A percentile compares a stretch with the other conserved stretches of the same genome.
These are phyloP conservation scores for Monosporascus ibericus DNA, from an alignment of 2,329 filamentous ascomycete genomes.

Conservation along the genomic window DNA sequence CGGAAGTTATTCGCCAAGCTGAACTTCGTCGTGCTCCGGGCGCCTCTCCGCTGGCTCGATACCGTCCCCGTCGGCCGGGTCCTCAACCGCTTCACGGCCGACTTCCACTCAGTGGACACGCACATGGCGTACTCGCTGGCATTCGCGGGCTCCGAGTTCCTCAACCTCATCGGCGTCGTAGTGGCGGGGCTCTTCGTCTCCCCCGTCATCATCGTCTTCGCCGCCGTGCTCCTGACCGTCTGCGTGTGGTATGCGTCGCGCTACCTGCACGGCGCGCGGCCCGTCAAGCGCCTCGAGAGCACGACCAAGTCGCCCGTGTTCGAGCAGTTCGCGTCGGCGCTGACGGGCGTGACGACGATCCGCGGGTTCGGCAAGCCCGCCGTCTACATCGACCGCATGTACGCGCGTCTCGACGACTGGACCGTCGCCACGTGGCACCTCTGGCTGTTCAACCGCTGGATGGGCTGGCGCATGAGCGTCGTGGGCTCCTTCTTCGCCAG, in stretches of 20 bases:
- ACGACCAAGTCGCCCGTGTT: constrained; percentile 74
- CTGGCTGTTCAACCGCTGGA: constrained; percentile 72
- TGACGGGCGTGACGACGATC: constrained; percentile 69
- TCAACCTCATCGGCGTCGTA: constrained; percentile 60
- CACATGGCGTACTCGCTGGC: constrained; percentile 57
- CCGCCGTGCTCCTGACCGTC: constrained; percentile 49
- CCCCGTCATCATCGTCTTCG: constrained; percentile 57
- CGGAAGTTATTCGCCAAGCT: constrained; percentile 60
- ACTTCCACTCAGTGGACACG: constrained; percentile 70
- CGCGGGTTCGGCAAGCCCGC: constrained; percentile 66
- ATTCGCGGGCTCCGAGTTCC: constrained; percentile 51
- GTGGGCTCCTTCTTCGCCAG: constrained; percentile 65
- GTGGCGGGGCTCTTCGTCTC: constrained; percentile 64
- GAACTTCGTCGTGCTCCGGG: constrained; percentile 60
- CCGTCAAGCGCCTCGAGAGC: constrained; percentile 72
- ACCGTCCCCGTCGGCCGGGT: constrained; percentile 72
- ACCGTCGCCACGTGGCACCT: constrained; percentile 59
- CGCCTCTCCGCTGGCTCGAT: constrained; percentile 74
- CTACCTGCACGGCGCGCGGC: constrained; percentile 66
- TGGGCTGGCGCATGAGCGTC: constrained; percentile 65
- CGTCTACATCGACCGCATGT: constrained; percentile 65
- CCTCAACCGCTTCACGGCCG: constrained; percentile 71
- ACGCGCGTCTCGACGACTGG: constrained; percentile 62
- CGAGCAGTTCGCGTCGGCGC: constrained; percentile 68
- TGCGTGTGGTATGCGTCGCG: constrained; percentile 52